Evolutionary conservation across 768 basidiomycete species (phyloP).

Genomic region (Termitomyces sp.): DNA sequence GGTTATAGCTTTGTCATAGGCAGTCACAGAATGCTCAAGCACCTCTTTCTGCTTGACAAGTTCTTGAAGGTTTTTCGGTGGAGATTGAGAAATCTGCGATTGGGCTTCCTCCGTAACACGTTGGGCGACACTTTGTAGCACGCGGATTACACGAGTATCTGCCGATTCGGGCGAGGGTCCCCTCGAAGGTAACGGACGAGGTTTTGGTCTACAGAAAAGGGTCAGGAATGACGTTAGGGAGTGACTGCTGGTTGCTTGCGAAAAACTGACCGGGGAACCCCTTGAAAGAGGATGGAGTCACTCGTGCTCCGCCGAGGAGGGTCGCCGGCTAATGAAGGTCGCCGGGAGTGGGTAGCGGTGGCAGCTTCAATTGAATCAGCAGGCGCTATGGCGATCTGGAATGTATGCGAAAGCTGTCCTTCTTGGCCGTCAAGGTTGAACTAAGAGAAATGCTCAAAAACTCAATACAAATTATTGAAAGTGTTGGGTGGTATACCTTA

Average conservation of each 20-base stretch:
- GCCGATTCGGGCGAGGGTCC: conserved; percentile 23
- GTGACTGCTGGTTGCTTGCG: background rate
- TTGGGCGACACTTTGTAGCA: conserved; percentile 71
- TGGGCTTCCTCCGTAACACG: conserved; percentile 72
- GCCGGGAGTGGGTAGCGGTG: conserved; percentile 34
- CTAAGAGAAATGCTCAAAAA: conserved; percentile 25
- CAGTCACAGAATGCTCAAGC: conserved; percentile 62
- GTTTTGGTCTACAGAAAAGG: conserved; percentile 17
- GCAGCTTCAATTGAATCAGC: conserved; percentile 38
- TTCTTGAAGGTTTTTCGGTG: conserved; percentile 53
- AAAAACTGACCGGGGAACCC: conserved; percentile 29
- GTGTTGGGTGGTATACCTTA: conserved; percentile 41
- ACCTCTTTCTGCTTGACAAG: conserved; percentile 82
- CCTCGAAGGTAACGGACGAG: conserved; percentile 21
- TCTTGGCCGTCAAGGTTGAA: conserved; percentile 73
- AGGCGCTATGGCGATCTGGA: conserved; percentile 71
- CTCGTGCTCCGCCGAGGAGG: conserved; percentile 41
- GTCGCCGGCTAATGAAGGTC: conserved; percentile 37
- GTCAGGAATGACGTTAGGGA: background rate
- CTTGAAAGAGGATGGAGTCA: conserved; percentile 41
- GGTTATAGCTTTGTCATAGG: conserved; percentile 61
- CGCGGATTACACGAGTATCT: conserved; percentile 72
- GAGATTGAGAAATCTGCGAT: conserved; percentile 51
- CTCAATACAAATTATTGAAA: background rate
- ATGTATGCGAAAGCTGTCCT: conserved; percentile 58